These are phyloP conservation scores for Senna tora DNA, from an alignment of 306 rosid species.

Conservation along the genomic window DNA sequence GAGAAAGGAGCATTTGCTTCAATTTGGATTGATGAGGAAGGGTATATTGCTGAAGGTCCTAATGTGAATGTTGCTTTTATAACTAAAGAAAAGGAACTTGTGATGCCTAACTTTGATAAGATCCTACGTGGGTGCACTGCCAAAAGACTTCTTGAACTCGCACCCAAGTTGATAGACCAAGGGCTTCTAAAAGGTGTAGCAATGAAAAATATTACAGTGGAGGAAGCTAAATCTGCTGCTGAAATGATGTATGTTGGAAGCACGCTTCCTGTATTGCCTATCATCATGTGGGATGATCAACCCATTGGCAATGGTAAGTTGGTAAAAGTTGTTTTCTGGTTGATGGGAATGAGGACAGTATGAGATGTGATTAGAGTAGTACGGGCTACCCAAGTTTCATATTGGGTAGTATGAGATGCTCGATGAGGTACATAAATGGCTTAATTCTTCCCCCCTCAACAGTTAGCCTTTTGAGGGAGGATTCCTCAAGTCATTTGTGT, in stretches of 20 bases:
- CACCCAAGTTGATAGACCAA: conserved; percentile 68
- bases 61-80: conserved; percentile 91
- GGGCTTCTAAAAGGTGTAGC: conserved; percentile 60
- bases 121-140: conserved; percentile 80
- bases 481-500: too few species aligned
- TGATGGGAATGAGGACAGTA: too few species aligned
- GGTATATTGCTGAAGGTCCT: conserved; percentile 93
- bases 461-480: too few species aligned
- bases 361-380: too few species aligned
- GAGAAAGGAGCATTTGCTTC: conserved; percentile 81
- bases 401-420: too few species aligned
- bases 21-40: conserved; percentile 86
- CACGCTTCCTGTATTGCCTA: conserved; percentile 85
- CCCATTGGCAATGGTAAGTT: conserved; percentile 81
- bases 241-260: conserved; percentile 98
- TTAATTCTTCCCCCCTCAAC: too few species aligned
- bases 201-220: conserved; percentile 50
- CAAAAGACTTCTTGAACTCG: conserved; percentile 72
- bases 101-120: conserved; percentile 74
- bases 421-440: too few species aligned
- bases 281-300: conserved; percentile 75
- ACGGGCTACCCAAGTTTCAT: too few species aligned
- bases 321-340: too few species aligned
- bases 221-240: conserved; percentile 67
- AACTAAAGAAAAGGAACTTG: conserved; percentile 76